A percentile compares a stretch with the other conserved stretches of the same genome.
phyloP scores from a whole-genome alignment of 2,329 filamentous ascomycete genomes.

The Alternaria sp. region DNA sequence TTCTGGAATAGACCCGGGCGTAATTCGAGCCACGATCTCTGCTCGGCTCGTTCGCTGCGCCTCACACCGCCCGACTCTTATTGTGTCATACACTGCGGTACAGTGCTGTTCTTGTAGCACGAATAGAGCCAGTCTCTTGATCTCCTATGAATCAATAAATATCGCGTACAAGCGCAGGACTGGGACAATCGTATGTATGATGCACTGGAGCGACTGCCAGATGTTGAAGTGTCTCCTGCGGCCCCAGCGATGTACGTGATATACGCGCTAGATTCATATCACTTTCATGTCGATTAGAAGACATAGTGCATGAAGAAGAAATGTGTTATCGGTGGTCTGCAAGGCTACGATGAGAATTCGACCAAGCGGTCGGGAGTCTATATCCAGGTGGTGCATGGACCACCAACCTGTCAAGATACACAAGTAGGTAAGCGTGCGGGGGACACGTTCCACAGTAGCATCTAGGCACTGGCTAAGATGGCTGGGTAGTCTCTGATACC shows the following conservation, averaged over 20 bases:
- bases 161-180: not conserved
- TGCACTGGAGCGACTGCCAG: not conserved
- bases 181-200: not conserved
- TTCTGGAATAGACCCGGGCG: not conserved
- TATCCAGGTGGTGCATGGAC: no score
- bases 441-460: not conserved
- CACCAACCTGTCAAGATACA: not conserved
- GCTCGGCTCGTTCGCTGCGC: not conserved
- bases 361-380: not conserved
- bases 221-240: not conserved
- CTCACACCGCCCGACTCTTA: not conserved
- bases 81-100: not conserved
- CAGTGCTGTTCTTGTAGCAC: not conserved
- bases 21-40: not conserved
- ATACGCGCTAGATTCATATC: not conserved
- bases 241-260: not conserved
- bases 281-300: not conserved
- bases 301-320: not conserved
- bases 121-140: not conserved
- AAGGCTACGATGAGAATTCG: not conserved
- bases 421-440: not conserved
- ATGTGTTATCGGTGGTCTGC: not conserved
- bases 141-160: not conserved
- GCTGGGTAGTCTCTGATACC: not conserved
- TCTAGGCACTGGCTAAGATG: not conserved